Evolutionary conservation across 768 basidiomycete species (phyloP).

Genomic region (Basidioascus undulatus): DNA sequence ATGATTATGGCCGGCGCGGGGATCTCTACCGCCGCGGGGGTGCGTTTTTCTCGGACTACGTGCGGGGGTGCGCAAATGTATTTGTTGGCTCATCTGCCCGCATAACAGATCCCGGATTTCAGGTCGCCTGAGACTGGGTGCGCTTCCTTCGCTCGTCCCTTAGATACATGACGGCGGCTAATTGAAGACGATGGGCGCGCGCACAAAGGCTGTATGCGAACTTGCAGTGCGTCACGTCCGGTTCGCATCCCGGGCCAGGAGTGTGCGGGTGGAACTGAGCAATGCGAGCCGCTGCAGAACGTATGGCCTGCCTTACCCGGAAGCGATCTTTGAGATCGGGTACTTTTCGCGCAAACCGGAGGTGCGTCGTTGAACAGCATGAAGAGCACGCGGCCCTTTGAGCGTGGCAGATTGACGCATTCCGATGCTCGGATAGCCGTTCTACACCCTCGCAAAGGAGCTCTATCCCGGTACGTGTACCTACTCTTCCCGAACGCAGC

Average conservation of each 20-base stretch:
- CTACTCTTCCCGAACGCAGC: too few relatives aligned
- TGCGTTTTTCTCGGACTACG: too few relatives aligned
- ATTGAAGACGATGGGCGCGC: too few relatives aligned
- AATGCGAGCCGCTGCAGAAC: too few relatives aligned
- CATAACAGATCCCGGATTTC: conserved; percentile 87
- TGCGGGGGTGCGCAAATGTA: too few relatives aligned
- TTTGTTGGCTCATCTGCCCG: too few relatives aligned
- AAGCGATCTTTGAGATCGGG: conserved; percentile 80
- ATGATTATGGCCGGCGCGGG: conserved; percentile 9
- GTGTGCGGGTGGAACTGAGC: too few relatives aligned
- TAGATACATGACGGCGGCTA: too few relatives aligned
- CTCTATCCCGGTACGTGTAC: conserved; percentile 56
- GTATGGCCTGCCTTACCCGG: conserved; percentile 73
- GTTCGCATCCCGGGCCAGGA: too few relatives aligned
- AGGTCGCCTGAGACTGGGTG: conserved; percentile 67
- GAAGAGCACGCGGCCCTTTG: conserved; percentile 8
- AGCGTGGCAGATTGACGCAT: too few relatives aligned
- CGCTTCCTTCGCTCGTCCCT: too few relatives aligned
- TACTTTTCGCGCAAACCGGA: conserved; percentile 60
- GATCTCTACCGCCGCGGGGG: conserved; percentile 2
- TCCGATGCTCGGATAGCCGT: conserved; percentile 12
- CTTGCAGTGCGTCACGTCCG: conserved; percentile 22
- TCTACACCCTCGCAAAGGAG: conserved; percentile 80
- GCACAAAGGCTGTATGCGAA: too few relatives aligned
- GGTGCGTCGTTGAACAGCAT: neutral